phyloP scores from a whole-genome alignment of 202 grass and related monocot genomes.

The Alloteropsis angusta region DNA sequence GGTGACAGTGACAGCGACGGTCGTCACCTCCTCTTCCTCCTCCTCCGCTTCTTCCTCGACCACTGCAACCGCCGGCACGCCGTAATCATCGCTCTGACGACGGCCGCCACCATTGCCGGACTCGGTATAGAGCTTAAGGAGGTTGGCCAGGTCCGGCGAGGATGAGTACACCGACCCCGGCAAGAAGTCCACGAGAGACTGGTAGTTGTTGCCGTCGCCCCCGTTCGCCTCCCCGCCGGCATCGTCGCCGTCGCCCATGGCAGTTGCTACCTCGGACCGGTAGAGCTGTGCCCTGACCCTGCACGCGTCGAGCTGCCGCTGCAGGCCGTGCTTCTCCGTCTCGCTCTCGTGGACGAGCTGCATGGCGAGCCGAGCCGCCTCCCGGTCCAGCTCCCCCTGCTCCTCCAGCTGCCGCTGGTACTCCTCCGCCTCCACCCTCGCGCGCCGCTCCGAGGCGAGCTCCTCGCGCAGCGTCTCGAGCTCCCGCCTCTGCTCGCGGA shows the following conservation, averaged over 20 bases:
- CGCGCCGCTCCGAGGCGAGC: slow-evolving; percentile 9
- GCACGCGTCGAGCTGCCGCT: slow-evolving; percentile 32
- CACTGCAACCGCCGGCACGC: background rate
- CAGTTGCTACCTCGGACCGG: background rate
- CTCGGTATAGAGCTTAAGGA: slow-evolving; percentile 33
- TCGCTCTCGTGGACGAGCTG: slow-evolving; percentile 42
- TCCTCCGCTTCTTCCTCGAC: slow-evolving; percentile 14
- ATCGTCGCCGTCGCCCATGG: background rate
- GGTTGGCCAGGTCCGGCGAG: slow-evolving; percentile 37
- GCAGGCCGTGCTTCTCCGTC: slow-evolving; percentile 33
- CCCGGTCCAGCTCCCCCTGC: slow-evolving; percentile 37
- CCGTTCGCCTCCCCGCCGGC: background rate
- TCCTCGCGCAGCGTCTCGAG: slow-evolving; percentile 16
- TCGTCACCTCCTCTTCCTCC: background rate
- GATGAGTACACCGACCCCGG: slow-evolving; percentile 32
- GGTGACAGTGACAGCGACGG: background rate
- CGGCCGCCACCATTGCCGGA: background rate
- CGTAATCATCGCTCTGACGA: background rate
- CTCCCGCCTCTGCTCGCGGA: slow-evolving; percentile 10
- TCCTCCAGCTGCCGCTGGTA: slow-evolving; percentile 26
- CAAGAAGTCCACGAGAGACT: slow-evolving; percentile 41
- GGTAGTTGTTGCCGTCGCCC: slow-evolving; percentile 28
- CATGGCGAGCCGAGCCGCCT: slow-evolving; percentile 42
- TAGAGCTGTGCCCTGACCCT: slow-evolving; percentile 21
- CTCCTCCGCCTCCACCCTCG: slow-evolving; percentile 19